Evolutionary conservation across 768 basidiomycete genomes (phyloP), one percentile per base, ranked within the genome.

Genomic region (Termitomyces sp.): DNA sequence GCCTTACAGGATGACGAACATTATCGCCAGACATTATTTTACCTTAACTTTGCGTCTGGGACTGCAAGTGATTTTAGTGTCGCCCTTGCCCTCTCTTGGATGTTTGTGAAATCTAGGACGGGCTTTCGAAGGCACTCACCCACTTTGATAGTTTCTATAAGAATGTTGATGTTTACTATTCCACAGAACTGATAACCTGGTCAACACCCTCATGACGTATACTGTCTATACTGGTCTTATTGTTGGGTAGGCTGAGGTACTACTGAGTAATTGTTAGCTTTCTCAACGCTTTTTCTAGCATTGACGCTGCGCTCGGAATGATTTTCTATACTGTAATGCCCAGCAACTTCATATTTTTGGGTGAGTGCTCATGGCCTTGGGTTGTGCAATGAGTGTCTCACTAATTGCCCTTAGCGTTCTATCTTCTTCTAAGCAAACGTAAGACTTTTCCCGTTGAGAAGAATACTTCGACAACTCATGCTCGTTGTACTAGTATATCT

Each of bases 341-440:
- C 0, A 55, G 71, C 35, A 84, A 81, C 56, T 78, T 80, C 63
- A 70, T 84, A 54, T 82, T 80, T 69, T 63, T 83, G 27, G 75
- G 77, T 74, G 54, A 42, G 72, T 61, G n/a, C 34, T 25, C n/a
- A 17, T 3, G 16, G 32, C 23, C 27, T 34, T 34, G 8, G 8
- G 14, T 43, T 14, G 9, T 23, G 7, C 27, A 39, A 19, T 37
- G 35, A 37, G 17, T 37, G 40, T 12, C 11, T 51, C 5, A 40
- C 12, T 19, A 34, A 17, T 35, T 17, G 10, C 7, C 6, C 14
- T 21, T 25, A 75, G 79, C 68, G 1, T 78, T 81, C 61, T 81
- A 82, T 59, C 72, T 84, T 34, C 69, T 77, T 17, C 67, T 83
- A 34, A 78, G 79, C 67, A 83, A 84, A 66, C 60, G 82, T 82